These are phyloP conservation scores for Paecilomyces niveus DNA, from an alignment of 2,329 filamentous ascomycete species.

Conservation along the genomic window DNA sequence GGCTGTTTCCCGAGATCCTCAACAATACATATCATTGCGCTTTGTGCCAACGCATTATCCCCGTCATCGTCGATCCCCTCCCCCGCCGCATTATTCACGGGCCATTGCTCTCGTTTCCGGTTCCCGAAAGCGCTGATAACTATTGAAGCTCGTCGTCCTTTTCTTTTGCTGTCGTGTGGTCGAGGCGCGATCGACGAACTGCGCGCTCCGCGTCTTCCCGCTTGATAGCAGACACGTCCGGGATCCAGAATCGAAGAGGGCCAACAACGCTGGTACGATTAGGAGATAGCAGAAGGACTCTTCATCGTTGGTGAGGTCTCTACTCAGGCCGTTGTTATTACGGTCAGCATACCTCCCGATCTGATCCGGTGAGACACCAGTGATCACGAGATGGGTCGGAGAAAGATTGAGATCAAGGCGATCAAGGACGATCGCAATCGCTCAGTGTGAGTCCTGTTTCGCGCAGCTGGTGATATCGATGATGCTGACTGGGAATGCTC, in stretches of 20 bases:
- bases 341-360: conserved; percentile 1
- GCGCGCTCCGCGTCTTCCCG: neutral
- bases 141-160: neutral
- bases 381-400: conserved; percentile 66
- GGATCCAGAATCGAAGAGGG: neutral
- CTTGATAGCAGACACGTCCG: neutral
- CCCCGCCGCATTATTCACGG: neutral
- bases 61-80: neutral
- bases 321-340: neutral
- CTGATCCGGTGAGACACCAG: neutral
- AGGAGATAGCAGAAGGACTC: neutral
- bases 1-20: neutral
- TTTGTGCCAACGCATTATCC: neutral
- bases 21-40: neutral
- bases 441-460: conserved; percentile 69
- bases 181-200: neutral
- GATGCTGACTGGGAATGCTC: conserved; percentile 6
- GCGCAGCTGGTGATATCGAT: neutral
- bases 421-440: conserved; percentile 98
- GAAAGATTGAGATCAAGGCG: conserved; percentile 99
- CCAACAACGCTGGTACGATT: neutral
- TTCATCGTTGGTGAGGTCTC: neutral
- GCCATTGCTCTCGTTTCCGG: neutral
- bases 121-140: neutral
- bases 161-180: neutral